These are phyloP conservation scores for Aegilops umbellulata DNA, from an alignment of 176 grass and related monocot genomes.

Conservation along the genomic window DNA sequence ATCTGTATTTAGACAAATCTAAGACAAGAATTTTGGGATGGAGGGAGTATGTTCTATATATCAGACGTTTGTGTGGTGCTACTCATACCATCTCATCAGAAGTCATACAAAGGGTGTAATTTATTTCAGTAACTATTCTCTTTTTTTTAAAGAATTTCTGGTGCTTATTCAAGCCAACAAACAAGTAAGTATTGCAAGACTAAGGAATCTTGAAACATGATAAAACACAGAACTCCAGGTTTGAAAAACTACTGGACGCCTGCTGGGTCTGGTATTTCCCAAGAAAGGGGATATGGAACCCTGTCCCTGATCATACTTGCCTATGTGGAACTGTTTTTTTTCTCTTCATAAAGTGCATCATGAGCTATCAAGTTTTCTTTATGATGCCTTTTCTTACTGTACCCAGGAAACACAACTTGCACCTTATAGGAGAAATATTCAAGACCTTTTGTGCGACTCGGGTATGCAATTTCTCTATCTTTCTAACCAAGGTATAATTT, in stretches of 20 bases:
- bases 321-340: neutral
- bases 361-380: constrained; percentile 19
- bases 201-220: constrained; percentile 6
- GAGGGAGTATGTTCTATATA: neutral
- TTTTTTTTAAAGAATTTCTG: neutral
- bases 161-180: neutral
- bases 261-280: neutral
- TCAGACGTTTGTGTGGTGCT: neutral
- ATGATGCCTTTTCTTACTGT: constrained; percentile 21
- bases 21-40: too few species aligned
- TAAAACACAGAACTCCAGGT: constrained; percentile 5
- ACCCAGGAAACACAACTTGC: constrained; percentile 84
- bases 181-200: neutral
- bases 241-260: neutral
- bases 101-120: neutral
- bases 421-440: constrained; percentile 91
- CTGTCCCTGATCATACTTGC: neutral
- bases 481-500: neutral
- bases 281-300: neutral
- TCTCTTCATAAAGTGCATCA: constrained; percentile 8
- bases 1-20: too few species aligned
- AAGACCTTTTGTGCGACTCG: constrained; percentile 92
- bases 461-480: constrained; percentile 47
- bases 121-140: neutral
- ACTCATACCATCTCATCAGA: neutral